Evolutionary conservation across 805 yeast genomes (phyloP).

Genomic region (Zygotorulaspora danielsina): DNA sequence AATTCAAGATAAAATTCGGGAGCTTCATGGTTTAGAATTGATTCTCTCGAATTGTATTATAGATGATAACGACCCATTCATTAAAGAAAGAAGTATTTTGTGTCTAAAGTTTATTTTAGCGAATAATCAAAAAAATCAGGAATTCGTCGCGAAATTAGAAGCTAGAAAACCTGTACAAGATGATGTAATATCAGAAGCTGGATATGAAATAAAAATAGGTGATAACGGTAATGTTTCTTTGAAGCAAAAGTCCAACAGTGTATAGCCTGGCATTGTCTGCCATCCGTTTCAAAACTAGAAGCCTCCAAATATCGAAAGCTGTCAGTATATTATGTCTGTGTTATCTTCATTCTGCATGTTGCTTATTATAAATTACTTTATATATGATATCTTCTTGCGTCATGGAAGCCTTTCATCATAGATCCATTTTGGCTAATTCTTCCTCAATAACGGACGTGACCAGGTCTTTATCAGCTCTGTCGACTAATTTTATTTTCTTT

Average conservation of each 20-base stretch:
- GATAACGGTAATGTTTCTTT: slow-evolving; percentile 63
- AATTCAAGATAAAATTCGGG: slow-evolving; percentile 66
- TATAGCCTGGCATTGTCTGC: not conserved
- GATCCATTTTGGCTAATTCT: slow-evolving; percentile 53
- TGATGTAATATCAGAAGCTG: slow-evolving; percentile 60
- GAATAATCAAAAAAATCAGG: slow-evolving; percentile 65
- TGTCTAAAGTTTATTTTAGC: slow-evolving; percentile 68
- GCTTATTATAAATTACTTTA: not conserved
- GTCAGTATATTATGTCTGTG: too few relatives aligned
- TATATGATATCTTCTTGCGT: not conserved
- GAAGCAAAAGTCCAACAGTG: slow-evolving; percentile 32
- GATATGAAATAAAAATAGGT: slow-evolving; percentile 67
- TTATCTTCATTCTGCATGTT: not conserved
- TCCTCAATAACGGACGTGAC: slow-evolving; percentile 74
- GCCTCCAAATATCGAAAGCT: too few relatives aligned
- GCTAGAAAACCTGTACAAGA: slow-evolving; percentile 63
- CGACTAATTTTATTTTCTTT: slow-evolving; percentile 68
- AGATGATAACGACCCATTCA: slow-evolving; percentile 84
- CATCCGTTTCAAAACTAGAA: too few relatives aligned
- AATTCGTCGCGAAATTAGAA: slow-evolving; percentile 70
- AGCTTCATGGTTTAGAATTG: slow-evolving; percentile 62
- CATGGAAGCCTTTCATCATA: slow-evolving; percentile 21
- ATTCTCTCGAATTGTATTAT: slow-evolving; percentile 77
- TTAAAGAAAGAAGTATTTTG: slow-evolving; percentile 77
- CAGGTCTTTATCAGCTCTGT: slow-evolving; percentile 65